A percentile compares a stretch with the other conserved stretches of the same genome.
Conservation (phyloP, 1,284 basidiomycete species). For the Sphagnurus paluster region DNA sequence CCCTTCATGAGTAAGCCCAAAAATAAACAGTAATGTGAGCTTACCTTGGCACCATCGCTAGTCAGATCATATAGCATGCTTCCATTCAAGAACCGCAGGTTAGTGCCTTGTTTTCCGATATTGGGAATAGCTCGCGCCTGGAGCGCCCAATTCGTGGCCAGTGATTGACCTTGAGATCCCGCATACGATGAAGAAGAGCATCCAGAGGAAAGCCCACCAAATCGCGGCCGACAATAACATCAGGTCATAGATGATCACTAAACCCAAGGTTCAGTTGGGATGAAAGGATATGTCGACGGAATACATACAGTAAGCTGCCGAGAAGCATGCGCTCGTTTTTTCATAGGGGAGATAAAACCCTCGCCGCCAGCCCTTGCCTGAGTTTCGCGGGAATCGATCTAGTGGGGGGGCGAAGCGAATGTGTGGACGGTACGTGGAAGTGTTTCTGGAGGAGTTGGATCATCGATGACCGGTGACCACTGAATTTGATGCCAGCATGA, state of each 20-base stretch:
- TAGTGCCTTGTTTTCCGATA: slow-evolving; percentile 83
- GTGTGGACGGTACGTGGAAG: slow-evolving; percentile 85
- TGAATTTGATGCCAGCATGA: background rate
- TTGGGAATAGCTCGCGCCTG: slow-evolving; percentile 79
- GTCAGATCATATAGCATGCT: slow-evolving; percentile 91
- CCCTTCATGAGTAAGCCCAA: background rate
- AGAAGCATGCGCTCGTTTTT: slow-evolving; percentile 87
- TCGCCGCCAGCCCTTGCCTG: slow-evolving; percentile 63
- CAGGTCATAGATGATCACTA: slow-evolving; percentile 87
- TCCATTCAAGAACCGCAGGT: slow-evolving; percentile 83
- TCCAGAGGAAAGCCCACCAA: slow-evolving; percentile 93
- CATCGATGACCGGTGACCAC: slow-evolving; percentile 85
- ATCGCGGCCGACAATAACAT: slow-evolving; percentile 94
- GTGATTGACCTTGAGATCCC: slow-evolving; percentile 86
- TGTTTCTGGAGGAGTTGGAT: slow-evolving; percentile 85
- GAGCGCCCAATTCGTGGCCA: slow-evolving; percentile 96
- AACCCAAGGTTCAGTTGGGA: slow-evolving; percentile 7
- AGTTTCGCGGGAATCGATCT: slow-evolving; percentile 85
- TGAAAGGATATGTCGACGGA: background rate
- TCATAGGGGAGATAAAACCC: slow-evolving; percentile 75
- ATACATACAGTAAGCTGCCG: slow-evolving; percentile 73
- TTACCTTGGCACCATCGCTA: slow-evolving; percentile 91
- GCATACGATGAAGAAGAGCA: slow-evolving; percentile 89
- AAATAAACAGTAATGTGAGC: slow-evolving; percentile 12
- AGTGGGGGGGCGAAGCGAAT: slow-evolving; percentile 92